Percentiles rank a stretch among this genome's conserved stretches.
phyloP scores from a whole-genome alignment of 192 early-diverging fungal species.

The Coemansia sp. region DNA sequence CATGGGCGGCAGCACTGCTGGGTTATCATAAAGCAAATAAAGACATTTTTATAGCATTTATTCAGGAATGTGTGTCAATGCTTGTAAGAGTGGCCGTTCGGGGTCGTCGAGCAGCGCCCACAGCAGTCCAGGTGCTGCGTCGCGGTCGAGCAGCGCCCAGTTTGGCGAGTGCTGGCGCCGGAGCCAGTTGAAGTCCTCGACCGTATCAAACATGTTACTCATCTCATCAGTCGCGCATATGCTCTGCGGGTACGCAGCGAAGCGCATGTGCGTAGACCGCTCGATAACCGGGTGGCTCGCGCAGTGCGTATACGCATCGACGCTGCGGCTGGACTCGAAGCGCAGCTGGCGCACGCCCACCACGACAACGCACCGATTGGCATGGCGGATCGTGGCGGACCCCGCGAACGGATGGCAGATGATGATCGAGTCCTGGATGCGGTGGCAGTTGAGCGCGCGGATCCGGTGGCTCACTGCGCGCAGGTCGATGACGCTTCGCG shows the following conservation, averaged over 20 bases:
- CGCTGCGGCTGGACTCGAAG: conserved; percentile 69
- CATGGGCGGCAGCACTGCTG: neutral
- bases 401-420: conserved; percentile 66
- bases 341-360: conserved; percentile 82
- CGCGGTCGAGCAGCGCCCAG: conserved; percentile 52
- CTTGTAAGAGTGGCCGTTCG: neutral
- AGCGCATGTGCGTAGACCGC: conserved; percentile 63
- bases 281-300: conserved; percentile 87
- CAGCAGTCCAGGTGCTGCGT: neutral
- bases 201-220: conserved; percentile 56
- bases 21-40: too few relatives aligned
- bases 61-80: neutral
- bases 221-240: conserved; percentile 17
- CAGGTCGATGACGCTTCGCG: conserved; percentile 65
- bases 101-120: neutral
- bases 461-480: conserved; percentile 48
- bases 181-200: conserved; percentile 95
- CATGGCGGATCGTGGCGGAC: conserved; percentile 69
- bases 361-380: conserved; percentile 59
- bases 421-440: conserved; percentile 65
- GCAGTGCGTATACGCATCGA: conserved; percentile 68
- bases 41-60: neutral
- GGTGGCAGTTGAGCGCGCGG: conserved; percentile 75
- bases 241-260: conserved; percentile 59
- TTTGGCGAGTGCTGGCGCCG: conserved; percentile 73